Evolutionary conservation across 108 stramenopile species (phyloP).

Genomic region (Pseudonitzschia multistriata): DNA sequence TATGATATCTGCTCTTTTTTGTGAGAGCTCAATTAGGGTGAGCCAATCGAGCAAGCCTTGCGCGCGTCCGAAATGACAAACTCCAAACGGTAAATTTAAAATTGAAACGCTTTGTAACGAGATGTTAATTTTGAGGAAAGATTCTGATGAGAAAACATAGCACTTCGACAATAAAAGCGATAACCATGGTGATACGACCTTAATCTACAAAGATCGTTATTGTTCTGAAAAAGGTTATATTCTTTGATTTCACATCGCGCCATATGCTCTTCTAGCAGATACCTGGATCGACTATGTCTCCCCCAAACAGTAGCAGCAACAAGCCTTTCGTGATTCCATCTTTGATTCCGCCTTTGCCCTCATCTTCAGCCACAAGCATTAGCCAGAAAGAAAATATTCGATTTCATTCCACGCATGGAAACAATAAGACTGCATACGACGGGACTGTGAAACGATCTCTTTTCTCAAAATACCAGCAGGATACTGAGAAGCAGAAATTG

Average conservation of each 20-base stretch:
- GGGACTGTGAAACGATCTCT: constrained; percentile 1
- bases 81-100: constrained; percentile 3
- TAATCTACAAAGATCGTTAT: background rate
- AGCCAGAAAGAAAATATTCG: constrained; percentile 1
- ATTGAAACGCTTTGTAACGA: background rate
- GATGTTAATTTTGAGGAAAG: background rate
- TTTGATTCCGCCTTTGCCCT: constrained; percentile 27
- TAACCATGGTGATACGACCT: background rate
- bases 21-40: too few species aligned
- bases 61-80: background rate
- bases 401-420: background rate
- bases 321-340: constrained; percentile 16
- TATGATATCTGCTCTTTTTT: too few species aligned
- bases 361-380: constrained; percentile 6
- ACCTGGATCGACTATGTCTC: background rate
- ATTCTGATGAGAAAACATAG: too few species aligned
- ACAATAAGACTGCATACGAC: background rate
- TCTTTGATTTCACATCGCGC: background rate
- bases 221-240: background rate
- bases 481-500: background rate
- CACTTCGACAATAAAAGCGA: too few species aligned
- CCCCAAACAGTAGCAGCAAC: background rate
- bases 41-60: background rate
- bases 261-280: background rate
- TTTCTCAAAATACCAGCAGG: background rate